These are phyloP conservation scores for Trichoderma sp. DNA, from an alignment of 2,329 filamentous ascomycete genomes.

Conservation along the genomic window DNA sequence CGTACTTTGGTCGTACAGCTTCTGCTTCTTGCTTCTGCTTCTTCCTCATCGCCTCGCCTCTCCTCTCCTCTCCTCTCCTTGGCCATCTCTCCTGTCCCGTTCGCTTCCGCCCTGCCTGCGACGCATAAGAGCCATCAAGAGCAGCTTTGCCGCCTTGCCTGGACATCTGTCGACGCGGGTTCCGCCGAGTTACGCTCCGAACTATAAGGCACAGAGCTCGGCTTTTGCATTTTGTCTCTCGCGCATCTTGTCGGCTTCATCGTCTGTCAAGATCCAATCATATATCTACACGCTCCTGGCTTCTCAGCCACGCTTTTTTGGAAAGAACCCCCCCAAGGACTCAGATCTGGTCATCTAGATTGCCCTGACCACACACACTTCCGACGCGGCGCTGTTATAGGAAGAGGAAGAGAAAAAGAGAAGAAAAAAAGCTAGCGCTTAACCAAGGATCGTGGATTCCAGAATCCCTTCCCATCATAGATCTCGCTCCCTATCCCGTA, in stretches of 20 bases:
- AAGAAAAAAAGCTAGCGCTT: background rate
- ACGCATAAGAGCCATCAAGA: slow-evolving; percentile 20
- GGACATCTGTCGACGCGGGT: slow-evolving; percentile 21
- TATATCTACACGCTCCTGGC: background rate
- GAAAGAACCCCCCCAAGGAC: background rate
- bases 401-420: background rate
- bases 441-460: background rate
- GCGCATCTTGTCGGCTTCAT: slow-evolving; percentile 10
- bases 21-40: slow-evolving; percentile 15
- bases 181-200: slow-evolving; percentile 17
- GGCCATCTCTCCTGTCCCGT: slow-evolving; percentile 16
- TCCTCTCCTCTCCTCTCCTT: slow-evolving; percentile 23
- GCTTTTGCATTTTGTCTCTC: background rate
- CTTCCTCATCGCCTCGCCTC: background rate
- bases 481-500: background rate
- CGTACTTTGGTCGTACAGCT: slow-evolving; percentile 3
- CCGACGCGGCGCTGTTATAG: slow-evolving; percentile 1
- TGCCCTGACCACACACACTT: background rate
- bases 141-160: slow-evolving; percentile 13
- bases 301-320: background rate
- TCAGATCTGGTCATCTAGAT: background rate
- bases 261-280: background rate
- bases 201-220: slow-evolving; percentile 2
- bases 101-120: background rate
- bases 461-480: background rate